phyloP scores from a whole-genome alignment of 1,139 yeast species.

The Meyerozyma sp. region DNA sequence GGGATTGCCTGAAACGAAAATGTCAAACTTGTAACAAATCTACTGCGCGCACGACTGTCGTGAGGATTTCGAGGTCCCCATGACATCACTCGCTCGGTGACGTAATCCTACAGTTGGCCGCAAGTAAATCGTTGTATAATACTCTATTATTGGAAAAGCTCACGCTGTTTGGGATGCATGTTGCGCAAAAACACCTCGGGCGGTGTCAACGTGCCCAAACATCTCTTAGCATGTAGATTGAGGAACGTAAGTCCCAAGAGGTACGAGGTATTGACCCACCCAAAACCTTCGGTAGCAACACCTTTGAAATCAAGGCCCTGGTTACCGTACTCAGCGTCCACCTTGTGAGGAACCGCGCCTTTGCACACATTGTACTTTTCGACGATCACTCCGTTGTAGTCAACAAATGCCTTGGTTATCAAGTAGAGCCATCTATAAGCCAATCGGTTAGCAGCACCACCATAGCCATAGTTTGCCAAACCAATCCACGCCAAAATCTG shows the following conservation, averaged over 20 bases:
- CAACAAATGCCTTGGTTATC: conserved; percentile 91
- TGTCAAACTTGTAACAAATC: neutral
- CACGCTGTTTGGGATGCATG: conserved; percentile 41
- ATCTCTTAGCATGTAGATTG: conserved; percentile 66
- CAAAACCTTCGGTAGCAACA: conserved; percentile 94
- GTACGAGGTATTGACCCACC: conserved; percentile 93
- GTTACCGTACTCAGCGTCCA: conserved; percentile 95
- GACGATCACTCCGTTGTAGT: conserved; percentile 91
- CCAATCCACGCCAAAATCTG: conserved; percentile 95
- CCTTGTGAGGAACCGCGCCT: conserved; percentile 82
- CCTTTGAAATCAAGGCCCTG: conserved; percentile 93
- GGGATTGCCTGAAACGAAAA: neutral
- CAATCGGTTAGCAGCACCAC: conserved; percentile 61
- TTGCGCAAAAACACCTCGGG: conserved; percentile 64
- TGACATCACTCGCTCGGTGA: neutral
- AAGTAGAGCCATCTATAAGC: conserved; percentile 84
- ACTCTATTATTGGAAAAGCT: conserved; percentile 15
- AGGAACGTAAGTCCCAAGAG: conserved; percentile 68
- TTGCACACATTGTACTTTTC: conserved; percentile 91
- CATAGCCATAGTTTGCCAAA: conserved; percentile 65
- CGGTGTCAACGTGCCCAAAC: conserved; percentile 77
- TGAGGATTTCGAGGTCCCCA: neutral
- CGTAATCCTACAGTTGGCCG: neutral
- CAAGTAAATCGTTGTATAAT: neutral
- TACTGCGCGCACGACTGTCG: neutral